Evolutionary conservation across 2,329 filamentous ascomycete species (phyloP).

Genomic region (Exophiala viscosa): DNA sequence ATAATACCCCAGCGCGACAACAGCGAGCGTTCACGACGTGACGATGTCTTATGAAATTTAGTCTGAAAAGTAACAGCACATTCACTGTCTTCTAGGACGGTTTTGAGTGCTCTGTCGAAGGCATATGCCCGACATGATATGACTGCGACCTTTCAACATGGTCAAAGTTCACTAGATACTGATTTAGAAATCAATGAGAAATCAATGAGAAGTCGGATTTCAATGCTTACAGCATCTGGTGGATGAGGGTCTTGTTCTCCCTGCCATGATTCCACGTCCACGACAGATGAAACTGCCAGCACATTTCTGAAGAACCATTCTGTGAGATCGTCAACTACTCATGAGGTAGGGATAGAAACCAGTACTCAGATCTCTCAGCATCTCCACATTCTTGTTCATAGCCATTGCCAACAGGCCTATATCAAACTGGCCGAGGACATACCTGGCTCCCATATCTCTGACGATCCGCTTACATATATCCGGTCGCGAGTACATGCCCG

Average conservation of each 20-base stretch:
- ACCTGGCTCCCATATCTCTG: constrained; percentile 8
- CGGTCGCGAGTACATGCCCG: background rate
- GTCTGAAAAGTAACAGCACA: background rate
- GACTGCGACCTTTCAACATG: constrained; percentile 12
- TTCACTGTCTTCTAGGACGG: background rate
- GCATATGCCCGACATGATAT: background rate
- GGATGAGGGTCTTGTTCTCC: no score
- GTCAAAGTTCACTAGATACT: background rate
- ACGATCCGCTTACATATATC: background rate
- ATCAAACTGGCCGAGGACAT: constrained; percentile 12
- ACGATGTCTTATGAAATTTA: constrained; percentile 11
- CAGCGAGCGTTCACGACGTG: constrained; percentile 15
- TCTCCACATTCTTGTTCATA: constrained; percentile 12
- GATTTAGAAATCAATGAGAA: no score
- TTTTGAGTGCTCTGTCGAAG: background rate
- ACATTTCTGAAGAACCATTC: no score
- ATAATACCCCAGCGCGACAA: constrained; percentile 20
- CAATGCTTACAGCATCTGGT: no score
- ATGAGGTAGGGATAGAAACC: background rate
- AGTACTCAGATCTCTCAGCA: background rate
- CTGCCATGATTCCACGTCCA: no score
- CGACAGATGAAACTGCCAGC: no score
- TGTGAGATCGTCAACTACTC: no score
- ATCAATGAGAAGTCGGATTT: no score
- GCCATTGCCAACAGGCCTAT: constrained; percentile 15